Evolutionary conservation across 139 green algal genomes (phyloP).

Genomic region (Micractinium conductrix): DNA sequence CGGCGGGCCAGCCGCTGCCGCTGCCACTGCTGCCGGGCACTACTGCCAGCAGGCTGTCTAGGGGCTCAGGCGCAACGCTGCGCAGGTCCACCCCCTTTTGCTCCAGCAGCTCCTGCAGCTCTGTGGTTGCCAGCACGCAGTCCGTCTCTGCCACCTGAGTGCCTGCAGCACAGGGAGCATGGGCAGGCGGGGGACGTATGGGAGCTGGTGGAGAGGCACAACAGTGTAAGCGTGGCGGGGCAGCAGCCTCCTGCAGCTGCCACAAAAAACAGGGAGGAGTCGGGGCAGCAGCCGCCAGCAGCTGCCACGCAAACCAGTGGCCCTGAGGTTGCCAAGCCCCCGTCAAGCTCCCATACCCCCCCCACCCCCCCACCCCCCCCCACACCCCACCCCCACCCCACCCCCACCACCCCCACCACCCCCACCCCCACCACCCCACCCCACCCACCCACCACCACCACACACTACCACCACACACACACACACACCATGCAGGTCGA

Average conservation of each 20-base stretch:
- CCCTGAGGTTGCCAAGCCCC: not conserved
- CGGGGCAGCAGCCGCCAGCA: no score
- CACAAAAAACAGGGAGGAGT: no score
- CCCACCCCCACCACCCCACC: no score
- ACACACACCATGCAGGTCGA: constrained; percentile 54
- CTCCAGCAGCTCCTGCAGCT: constrained; percentile 86
- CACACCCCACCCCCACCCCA: no score
- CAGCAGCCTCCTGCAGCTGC: not conserved
- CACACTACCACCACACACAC: not conserved
- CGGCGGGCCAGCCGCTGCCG: not conserved
- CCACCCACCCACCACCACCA: not conserved
- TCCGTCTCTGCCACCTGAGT: constrained; percentile 80
- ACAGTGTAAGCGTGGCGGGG: not conserved
- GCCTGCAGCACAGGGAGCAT: constrained; percentile 33
- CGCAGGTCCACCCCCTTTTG: constrained; percentile 30
- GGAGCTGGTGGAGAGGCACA: no score
- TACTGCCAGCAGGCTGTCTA: constrained; percentile 42
- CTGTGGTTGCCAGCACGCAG: constrained; percentile 90
- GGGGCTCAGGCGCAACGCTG: constrained; percentile 5
- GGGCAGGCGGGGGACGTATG: no score
- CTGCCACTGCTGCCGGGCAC: not conserved
- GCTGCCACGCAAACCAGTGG: not conserved
- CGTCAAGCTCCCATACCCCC: not conserved
- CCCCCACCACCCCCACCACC: no score
- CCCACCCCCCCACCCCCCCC: no score